Base-by-base conservation (phyloP, 1,284 basidiomycete genomes). In the Sporisorium exsertum region DNA sequence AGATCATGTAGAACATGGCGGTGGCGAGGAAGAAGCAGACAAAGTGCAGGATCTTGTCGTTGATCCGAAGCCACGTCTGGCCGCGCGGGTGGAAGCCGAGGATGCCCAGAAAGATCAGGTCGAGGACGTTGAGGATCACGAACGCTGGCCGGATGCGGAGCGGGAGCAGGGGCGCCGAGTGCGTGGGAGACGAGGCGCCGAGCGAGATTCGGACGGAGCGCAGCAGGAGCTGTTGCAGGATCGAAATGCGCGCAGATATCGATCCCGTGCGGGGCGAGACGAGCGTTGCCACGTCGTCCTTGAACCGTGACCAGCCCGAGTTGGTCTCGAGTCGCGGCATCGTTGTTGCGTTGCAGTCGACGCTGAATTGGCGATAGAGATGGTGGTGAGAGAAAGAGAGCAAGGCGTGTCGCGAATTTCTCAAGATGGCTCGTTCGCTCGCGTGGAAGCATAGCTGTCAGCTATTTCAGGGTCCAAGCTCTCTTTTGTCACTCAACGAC, bases 1-100 rank as follows among this genome's bases (percentile, higher is more conserved):
- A 90, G 53, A 94, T 93, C 81, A 93, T 92, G 85, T 94, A 95
- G 86, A 94, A 94, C 7, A 94, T 89, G 6, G 87, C 90, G 0
- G 93, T 94, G 0, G 93, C 92, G 32, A 92, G 71, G 66, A 88
- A 88, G 77, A 96, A 91, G 84, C 92, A 93, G 24, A 93, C 81
- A 83, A 95, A 94, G 81, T 94, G 94, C 29, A 94, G 86, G 15
- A 94, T 80, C 86, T 94, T 94, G 89, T 93, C 92, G 83, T 92
- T 93, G 35, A 94, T 84, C 0, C 92, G 92, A 12, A 94, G 84
- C 64, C 71, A 80, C 0, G 65, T 49, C 27, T 79, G 75, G 0
- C 72, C 77, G 45, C 62, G 55, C 0, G 83, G 83, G 50, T 85
- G 83, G 59, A 85, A 84, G 29, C 80, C 83, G 27, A 84, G 77